These are phyloP conservation scores for Cladophialophora exuberans DNA, from an alignment of 2,329 filamentous ascomycete genomes.

Conservation along the genomic window DNA sequence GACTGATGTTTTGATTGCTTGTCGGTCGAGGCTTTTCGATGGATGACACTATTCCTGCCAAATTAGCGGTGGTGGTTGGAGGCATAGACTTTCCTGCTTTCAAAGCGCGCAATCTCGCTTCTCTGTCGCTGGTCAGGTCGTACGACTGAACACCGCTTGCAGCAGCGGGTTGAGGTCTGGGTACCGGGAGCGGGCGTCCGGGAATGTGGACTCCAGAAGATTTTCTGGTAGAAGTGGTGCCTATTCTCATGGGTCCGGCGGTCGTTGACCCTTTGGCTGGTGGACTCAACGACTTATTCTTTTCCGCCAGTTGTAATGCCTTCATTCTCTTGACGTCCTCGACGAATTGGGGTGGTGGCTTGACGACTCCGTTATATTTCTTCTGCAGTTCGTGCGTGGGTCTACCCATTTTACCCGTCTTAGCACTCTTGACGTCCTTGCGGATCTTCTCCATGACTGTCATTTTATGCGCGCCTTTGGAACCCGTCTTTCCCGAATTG, in stretches of 20 bases:
- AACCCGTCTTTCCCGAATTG: constrained; percentile 24
- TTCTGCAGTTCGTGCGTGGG: constrained; percentile 48
- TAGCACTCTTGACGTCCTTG: constrained; percentile 60
- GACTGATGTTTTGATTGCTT: constrained; percentile 1
- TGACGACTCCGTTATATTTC: constrained; percentile 42
- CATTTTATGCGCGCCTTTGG: constrained; percentile 46
- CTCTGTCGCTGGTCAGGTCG: constrained; percentile 35
- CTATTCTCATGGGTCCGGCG: background rate
- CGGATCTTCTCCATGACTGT: constrained; percentile 58
- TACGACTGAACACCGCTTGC: constrained; percentile 18
- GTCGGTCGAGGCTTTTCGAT: background rate
- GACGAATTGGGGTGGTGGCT: constrained; percentile 46
- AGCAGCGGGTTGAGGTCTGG: constrained; percentile 1
- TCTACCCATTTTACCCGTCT: constrained; percentile 37
- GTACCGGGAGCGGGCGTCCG: background rate
- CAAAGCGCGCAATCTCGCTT: constrained; percentile 39
- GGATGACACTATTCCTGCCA: no score
- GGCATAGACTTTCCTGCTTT: constrained; percentile 34
- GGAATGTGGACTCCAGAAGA: constrained; percentile 23
- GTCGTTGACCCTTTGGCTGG: constrained; percentile 4
- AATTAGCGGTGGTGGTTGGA: background rate
- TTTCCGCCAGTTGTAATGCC: background rate
- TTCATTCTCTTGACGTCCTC: constrained; percentile 36
- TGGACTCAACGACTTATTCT: background rate
- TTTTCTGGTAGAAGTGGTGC: background rate